Base-by-base conservation (phyloP, 2,329 filamentous ascomycete genomes). In the Alternaria triticina region DNA sequence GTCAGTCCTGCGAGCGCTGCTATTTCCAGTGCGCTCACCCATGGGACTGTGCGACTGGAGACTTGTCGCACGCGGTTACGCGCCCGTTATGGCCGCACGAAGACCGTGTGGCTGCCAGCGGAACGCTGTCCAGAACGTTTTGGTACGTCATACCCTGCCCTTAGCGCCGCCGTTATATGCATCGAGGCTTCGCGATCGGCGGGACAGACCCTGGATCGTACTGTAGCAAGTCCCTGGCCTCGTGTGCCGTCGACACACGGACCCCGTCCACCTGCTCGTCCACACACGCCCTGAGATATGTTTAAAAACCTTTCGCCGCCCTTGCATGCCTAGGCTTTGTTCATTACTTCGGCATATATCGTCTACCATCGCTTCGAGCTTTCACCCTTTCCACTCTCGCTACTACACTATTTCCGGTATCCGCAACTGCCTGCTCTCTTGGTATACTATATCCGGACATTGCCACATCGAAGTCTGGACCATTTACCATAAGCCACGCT, bases 171-270 rank as follows among this genome's bases (percentile, higher is more conserved):
- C 65, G 60, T 62, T 62, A 64, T 70, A 71, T 69, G 68, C 69
- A 44, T 74, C 70, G 69, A 71, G 70, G 67, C 65, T 69, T 61
- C 56, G 52, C 51, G 70, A 74, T 74, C 71, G 65, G 67, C 70
- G 50, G n/a, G 46, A 46, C 60, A 62, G 67, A 68, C 68, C 69
- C 70, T 65, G 64, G 57, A 61, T 61, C 57, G 51, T 27, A 40
- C 33, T 40, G 36, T 40, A 40, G 36, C 36, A 27, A 33, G 54
- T 47, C 54, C 62, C 61, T 47, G 49, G 49, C 30, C 49, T 36
- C 30, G 15, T 52, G 28, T 59, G 57, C 64, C 52, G 59, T 65
- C 56, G 49, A 58, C 61, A 64, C 55, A 58, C 43, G 55, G 59
- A 57, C 67, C 54, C 54, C 59, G 64, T 65, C 70, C 70, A 63